Percentiles rank a stretch among this genome's conserved stretches.
phyloP scores from a whole-genome alignment of 2,329 filamentous ascomycete species.

The Pyrenophora teres region DNA sequence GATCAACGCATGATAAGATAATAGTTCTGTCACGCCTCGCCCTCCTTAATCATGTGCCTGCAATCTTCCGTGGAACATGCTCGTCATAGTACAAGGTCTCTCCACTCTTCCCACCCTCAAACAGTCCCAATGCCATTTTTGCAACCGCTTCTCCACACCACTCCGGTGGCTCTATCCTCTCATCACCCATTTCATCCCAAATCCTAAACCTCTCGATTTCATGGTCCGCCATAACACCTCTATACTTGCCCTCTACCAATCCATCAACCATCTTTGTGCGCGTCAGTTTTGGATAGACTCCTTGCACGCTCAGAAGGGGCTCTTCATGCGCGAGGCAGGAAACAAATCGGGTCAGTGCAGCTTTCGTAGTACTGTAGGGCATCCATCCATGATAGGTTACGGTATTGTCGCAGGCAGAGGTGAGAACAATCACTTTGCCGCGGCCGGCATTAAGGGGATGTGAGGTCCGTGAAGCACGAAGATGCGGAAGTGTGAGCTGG shows the following conservation, averaged over 20 bases:
- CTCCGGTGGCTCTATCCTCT: conserved; percentile 31
- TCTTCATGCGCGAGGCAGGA: conserved; percentile 33
- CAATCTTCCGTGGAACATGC: conserved; percentile 29
- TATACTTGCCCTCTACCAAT: conserved; percentile 26
- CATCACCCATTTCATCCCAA: conserved; percentile 32
- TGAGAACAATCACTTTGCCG: conserved; percentile 28
- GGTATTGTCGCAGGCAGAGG: conserved; percentile 26
- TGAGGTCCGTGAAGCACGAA: conserved; percentile 18
- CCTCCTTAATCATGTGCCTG: conserved; percentile 11
- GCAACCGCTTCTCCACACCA: conserved; percentile 30
- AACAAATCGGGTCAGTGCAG: conserved; percentile 32
- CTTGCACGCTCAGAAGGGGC: conserved; percentile 25
- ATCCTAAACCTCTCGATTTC: conserved; percentile 33
- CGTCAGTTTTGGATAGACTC: conserved; percentile 35
- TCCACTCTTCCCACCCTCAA: conserved; percentile 29
- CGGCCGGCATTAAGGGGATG: conserved; percentile 24
- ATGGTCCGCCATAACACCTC: conserved; percentile 32
- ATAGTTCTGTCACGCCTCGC: too few species aligned
- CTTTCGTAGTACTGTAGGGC: conserved; percentile 34
- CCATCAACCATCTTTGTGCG: conserved; percentile 33
- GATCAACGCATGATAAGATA: too few species aligned
- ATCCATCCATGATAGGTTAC: conserved; percentile 34
- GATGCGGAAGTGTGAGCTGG: conserved; percentile 26
- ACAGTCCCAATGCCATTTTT: conserved; percentile 29
- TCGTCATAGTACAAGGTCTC: conserved; percentile 31